Conservation (phyloP, 2,329 filamentous ascomycete species). For the Neofusicoccum parvum region DNA sequence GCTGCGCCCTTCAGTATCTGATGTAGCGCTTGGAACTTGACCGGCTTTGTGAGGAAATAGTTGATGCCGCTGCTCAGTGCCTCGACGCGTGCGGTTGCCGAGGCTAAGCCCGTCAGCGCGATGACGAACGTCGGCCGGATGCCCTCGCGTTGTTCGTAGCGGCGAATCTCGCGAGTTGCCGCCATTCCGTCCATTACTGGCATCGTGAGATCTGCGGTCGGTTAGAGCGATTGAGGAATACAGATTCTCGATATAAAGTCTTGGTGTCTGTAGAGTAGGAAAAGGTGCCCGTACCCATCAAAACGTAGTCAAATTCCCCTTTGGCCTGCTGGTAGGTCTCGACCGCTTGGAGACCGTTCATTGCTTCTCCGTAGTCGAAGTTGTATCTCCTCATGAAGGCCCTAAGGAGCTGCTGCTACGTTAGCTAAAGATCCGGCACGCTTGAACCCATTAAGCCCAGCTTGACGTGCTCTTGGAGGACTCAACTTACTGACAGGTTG, state of each 20-base stretch:
- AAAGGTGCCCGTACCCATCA: slow-evolving; percentile 32
- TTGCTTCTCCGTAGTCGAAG: slow-evolving; percentile 30
- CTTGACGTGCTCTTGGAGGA: background rate
- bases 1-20: slow-evolving; percentile 5
- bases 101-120: slow-evolving; percentile 36
- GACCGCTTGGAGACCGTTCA: slow-evolving; percentile 38
- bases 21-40: slow-evolving; percentile 32
- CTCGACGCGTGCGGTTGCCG: slow-evolving; percentile 30
- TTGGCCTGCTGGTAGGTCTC: slow-evolving; percentile 28
- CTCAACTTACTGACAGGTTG: slow-evolving; percentile 16
- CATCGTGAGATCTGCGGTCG: slow-evolving; percentile 37
- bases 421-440: background rate
- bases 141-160: slow-evolving; percentile 31
- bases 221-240: background rate
- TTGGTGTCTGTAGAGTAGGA: background rate
- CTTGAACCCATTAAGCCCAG: too few species aligned
- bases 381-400: slow-evolving; percentile 35
- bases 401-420: slow-evolving; percentile 30
- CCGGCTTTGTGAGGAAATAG: slow-evolving; percentile 37
- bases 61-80: slow-evolving; percentile 35
- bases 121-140: slow-evolving; percentile 26
- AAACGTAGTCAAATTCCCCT: slow-evolving; percentile 29
- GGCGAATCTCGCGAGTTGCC: slow-evolving; percentile 36
- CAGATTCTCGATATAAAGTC: too few species aligned
- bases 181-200: slow-evolving; percentile 41